phyloP scores from a whole-genome alignment of 495 filamentous ascomycete genomes.

The Corynascus novoguineensis region DNA sequence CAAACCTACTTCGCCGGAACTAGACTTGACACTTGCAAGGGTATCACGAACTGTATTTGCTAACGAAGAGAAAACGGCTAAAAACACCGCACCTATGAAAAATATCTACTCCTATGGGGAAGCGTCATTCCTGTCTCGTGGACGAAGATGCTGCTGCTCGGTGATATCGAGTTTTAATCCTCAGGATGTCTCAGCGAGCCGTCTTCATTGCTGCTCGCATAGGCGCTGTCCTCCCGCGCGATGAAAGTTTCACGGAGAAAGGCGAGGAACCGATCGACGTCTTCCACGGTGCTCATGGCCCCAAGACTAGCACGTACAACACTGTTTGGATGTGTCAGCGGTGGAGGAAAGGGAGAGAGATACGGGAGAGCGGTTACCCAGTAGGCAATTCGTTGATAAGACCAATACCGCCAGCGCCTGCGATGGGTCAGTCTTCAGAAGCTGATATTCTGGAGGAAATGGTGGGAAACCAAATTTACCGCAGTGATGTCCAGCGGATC shows the following conservation, averaged over 20 bases:
- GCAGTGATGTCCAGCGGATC: conserved; percentile 61
- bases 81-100: too few relatives aligned
- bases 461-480: conserved; percentile 14
- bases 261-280: conserved; percentile 53
- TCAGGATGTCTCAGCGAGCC: too few relatives aligned
- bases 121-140: too few relatives aligned
- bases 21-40: too few relatives aligned
- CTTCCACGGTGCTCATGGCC: conserved; percentile 60
- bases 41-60: too few relatives aligned
- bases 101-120: too few relatives aligned
- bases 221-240: conserved; percentile 10
- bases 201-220: neutral
- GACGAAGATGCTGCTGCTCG: too few relatives aligned
- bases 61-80: too few relatives aligned
- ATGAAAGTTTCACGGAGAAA: conserved; percentile 53
- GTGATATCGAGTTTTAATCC: too few relatives aligned
- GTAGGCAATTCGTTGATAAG: conserved; percentile 32
- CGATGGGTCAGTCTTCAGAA: conserved; percentile 38
- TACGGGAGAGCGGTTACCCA: conserved; percentile 16
- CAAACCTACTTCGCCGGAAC: too few relatives aligned
- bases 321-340: conserved; percentile 28
- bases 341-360: neutral
- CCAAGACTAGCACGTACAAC: conserved; percentile 64
- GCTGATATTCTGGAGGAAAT: neutral
- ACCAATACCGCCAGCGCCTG: conserved; percentile 22